Conservation (phyloP, 129 eudicot genomes). For the Flaveria bidentis region DNA sequence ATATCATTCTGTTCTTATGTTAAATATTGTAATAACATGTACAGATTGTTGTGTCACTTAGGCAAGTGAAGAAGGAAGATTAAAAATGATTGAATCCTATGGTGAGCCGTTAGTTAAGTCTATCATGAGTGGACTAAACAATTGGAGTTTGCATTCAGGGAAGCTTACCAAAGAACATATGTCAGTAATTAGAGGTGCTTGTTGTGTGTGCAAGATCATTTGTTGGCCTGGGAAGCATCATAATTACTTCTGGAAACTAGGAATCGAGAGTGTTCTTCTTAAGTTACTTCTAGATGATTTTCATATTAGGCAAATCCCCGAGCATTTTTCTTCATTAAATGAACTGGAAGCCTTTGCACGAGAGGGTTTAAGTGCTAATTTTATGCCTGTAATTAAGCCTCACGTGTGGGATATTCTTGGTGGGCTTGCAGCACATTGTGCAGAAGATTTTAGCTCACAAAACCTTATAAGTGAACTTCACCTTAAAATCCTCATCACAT, state of each 20-base stretch:
- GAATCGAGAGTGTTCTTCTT: constrained; percentile 59
- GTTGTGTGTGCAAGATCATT: constrained; percentile 73
- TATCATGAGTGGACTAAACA: constrained; percentile 45
- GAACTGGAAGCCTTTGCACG: constrained; percentile 46
- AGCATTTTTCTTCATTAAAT: constrained; percentile 32
- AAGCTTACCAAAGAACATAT: constrained; percentile 49
- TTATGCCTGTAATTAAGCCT: constrained; percentile 48
- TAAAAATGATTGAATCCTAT: constrained; percentile 48
- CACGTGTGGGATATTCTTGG: constrained; percentile 90
- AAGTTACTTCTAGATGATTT: constrained; percentile 49
- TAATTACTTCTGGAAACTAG: constrained; percentile 60
- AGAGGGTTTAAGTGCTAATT: constrained; percentile 39
- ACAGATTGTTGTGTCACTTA: constrained; percentile 28
- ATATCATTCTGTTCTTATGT: background rate
- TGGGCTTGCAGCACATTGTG: constrained; percentile 71
- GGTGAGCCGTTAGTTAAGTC: constrained; percentile 62
- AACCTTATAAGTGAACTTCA: constrained; percentile 40
- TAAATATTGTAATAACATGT: constrained; percentile 1
- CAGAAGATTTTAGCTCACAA: constrained; percentile 43
- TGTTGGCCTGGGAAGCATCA: constrained; percentile 87
- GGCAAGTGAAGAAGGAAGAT: constrained; percentile 59
- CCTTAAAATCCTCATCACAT: constrained; percentile 55
- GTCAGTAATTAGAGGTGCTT: constrained; percentile 55
- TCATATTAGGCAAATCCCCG: constrained; percentile 29
- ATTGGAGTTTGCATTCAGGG: constrained; percentile 41